phyloP scores from a whole-genome alignment of 768 basidiomycete species.

The Antrodiella citrinella region DNA sequence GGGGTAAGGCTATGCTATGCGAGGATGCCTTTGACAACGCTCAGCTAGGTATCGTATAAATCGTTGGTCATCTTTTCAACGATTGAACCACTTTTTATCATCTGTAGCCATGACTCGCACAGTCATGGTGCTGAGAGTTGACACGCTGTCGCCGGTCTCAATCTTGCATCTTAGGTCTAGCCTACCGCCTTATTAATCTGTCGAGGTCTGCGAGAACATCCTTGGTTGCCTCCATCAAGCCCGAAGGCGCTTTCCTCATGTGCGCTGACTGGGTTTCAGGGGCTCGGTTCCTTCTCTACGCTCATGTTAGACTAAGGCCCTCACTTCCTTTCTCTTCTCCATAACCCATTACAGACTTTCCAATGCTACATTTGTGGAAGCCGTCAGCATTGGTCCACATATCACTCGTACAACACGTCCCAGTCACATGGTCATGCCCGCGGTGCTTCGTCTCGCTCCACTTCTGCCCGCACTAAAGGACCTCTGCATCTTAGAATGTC shows the following conservation, averaged over 20 bases:
- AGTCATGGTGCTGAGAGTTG: too few relatives aligned
- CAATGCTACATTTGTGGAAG: neutral
- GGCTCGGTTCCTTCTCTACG: neutral
- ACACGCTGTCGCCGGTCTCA: too few relatives aligned
- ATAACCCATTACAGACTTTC: neutral
- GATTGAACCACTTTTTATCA: too few relatives aligned
- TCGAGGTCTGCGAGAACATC: neutral
- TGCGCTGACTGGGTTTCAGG: neutral
- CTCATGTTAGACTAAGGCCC: neutral
- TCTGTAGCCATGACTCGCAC: too few relatives aligned
- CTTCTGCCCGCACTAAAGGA: neutral
- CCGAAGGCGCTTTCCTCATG: neutral
- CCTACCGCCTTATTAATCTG: too few relatives aligned
- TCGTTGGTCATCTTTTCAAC: too few relatives aligned
- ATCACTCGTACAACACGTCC: neutral
- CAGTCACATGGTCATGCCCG: neutral
- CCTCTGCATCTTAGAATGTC: neutral
- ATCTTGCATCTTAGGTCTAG: too few relatives aligned
- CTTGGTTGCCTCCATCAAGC: neutral
- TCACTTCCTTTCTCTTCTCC: neutral
- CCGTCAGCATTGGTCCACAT: neutral
- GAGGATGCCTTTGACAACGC: too few relatives aligned
- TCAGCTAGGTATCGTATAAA: too few relatives aligned
- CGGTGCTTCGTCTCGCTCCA: neutral
- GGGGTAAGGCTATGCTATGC: too few relatives aligned